Evolutionary conservation across 371 early-diverging fungal species (phyloP).

Genomic region (Vairimorpha necatrix): DNA sequence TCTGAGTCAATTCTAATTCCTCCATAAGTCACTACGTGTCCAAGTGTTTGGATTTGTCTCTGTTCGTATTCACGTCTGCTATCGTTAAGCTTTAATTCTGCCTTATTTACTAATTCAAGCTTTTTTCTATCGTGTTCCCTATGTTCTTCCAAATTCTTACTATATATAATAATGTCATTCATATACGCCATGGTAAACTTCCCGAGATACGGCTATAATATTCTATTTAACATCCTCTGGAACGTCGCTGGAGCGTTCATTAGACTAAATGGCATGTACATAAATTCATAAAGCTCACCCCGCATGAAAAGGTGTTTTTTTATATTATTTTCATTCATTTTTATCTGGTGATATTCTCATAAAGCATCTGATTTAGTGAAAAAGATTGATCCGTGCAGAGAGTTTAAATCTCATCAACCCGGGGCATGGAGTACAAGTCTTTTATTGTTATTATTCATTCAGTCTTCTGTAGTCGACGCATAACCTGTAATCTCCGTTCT

Average conservation of each 20-base stretch:
- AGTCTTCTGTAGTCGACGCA: constrained; percentile 31
- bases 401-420: constrained; percentile 18
- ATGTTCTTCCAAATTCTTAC: constrained; percentile 8
- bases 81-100: neutral
- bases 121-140: neutral
- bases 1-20: neutral
- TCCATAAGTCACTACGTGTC: neutral
- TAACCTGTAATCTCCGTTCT: neutral
- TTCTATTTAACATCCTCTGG: constrained; percentile 45
- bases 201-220: constrained; percentile 8
- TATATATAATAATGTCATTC: constrained; percentile 32
- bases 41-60: neutral
- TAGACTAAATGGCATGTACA: constrained; percentile 18
- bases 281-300: constrained; percentile 60
- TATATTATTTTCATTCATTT: constrained; percentile 24
- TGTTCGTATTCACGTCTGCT: neutral
- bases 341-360: constrained; percentile 65
- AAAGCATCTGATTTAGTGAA: constrained; percentile 64
- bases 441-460: constrained; percentile 20
- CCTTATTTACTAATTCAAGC: neutral
- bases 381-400: constrained; percentile 44
- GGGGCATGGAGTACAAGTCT: constrained; percentile 25
- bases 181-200: neutral
- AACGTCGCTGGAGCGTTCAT: constrained; percentile 41
- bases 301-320: constrained; percentile 63